Evolutionary conservation across 1,284 basidiomycete genomes (phyloP), one percentile per base, ranked within the genome.

Genomic region (Ganoderma multipileum): DNA sequence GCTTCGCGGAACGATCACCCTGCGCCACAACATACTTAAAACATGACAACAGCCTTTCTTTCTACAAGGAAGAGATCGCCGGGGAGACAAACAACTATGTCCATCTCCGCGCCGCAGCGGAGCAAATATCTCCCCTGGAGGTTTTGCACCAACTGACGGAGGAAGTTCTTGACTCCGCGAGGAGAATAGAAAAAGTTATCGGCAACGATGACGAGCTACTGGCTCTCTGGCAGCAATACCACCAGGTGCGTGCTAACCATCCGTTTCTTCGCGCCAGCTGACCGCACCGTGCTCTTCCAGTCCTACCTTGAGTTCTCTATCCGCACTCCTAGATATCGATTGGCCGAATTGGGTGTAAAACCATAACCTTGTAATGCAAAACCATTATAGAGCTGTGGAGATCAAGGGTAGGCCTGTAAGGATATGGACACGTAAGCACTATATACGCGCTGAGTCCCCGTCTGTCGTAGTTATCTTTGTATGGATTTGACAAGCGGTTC

Each of bases 1-100:
- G 64, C 42, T 1, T 39, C 39, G 11, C 20, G 18, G n/a, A 23
- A 28, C 23, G 12, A 4, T 12, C 33, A 6, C 7, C 2, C 38
- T 0, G 3, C 14, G 2, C 3, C 20, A 28, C 23, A 38, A 26
- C 54, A 16, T 41, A 66, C 12, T 1, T 1, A 41, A 0, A 8
- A 1, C 20, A 4, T 28, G 52, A 33, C 16, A 5, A 55, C 30
- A 73, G 72, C n/a, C 60, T 73, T 14, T 73, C 72, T 8, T 73
- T 71, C 42, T 73, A 73, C 67, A 73, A 73, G 42, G 72, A 73
- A 42, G 68, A 66, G 33, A 47, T 73, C 1, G 69, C 66, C 2
- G 70, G 72, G 3, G 72, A 73, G 54, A 69, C 62, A 20, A 68
- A 44, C 57, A 73, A 73, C 41, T 73, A 71, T 36, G 61, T 73